These are phyloP conservation scores for Periconia macrospinosa DNA, from an alignment of 2,329 filamentous ascomycete genomes.

Conservation along the genomic window DNA sequence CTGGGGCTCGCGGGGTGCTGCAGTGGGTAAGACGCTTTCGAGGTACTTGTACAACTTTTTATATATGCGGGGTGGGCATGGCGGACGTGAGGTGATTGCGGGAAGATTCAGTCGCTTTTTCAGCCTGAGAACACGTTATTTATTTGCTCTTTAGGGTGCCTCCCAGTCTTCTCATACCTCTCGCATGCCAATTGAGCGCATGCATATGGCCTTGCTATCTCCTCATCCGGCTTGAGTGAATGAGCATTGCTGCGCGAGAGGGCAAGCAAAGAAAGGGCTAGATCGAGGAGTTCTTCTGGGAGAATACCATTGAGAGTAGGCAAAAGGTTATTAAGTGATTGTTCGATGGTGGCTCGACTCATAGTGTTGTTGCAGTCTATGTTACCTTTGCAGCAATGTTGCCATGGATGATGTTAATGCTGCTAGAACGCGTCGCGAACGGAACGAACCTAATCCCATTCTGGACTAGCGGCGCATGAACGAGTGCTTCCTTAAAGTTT, in stretches of 20 bases:
- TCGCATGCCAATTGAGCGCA: slow-evolving; percentile 72
- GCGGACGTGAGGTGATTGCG: slow-evolving; percentile 36
- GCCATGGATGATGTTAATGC: not conserved
- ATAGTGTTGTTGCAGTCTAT: slow-evolving; percentile 21
- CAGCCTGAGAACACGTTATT: slow-evolving; percentile 59
- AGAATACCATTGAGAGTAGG: slow-evolving; percentile 40
- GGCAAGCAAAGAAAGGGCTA: slow-evolving; percentile 37
- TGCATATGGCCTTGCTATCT: slow-evolving; percentile 41
- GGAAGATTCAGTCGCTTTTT: slow-evolving; percentile 53
- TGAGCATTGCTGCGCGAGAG: slow-evolving; percentile 50
- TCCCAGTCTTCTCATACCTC: slow-evolving; percentile 53
- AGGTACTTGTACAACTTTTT: slow-evolving; percentile 81
- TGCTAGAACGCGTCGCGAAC: too few relatives aligned
- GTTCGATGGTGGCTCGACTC: slow-evolving; percentile 31
- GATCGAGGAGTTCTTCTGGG: slow-evolving; percentile 35
- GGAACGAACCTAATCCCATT: too few relatives aligned
- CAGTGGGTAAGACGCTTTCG: slow-evolving; percentile 66
- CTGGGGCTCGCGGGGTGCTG: slow-evolving; percentile 26
- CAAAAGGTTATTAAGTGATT: slow-evolving; percentile 46
- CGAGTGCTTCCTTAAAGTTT: too few relatives aligned
- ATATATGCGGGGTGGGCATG: slow-evolving; percentile 60
- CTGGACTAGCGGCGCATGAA: not conserved
- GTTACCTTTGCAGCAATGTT: not conserved
- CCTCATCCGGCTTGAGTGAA: slow-evolving; percentile 44
- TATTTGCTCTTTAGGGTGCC: too few relatives aligned